phyloP scores from a whole-genome alignment of 768 basidiomycete species.

The Russula sp. region DNA sequence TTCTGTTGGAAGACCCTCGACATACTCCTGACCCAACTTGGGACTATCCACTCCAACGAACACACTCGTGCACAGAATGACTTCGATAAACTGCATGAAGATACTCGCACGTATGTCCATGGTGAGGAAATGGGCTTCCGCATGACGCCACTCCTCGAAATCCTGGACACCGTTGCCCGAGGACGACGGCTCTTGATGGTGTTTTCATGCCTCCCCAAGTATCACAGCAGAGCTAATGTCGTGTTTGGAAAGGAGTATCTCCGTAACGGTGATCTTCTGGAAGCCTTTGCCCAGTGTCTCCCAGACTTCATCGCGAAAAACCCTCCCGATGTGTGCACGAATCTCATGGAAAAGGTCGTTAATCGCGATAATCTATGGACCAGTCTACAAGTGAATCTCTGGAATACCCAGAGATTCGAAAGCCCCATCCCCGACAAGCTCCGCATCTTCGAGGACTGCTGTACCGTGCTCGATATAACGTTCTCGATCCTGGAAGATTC shows the following conservation, averaged over 20 bases:
- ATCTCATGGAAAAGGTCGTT: slow-evolving; percentile 8
- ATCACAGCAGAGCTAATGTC: background rate
- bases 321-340: background rate
- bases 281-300: slow-evolving; percentile 13
- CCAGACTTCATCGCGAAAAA: background rate
- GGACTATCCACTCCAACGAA: background rate
- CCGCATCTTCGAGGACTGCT: slow-evolving; percentile 7
- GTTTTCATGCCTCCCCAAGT: background rate
- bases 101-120: background rate
- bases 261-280: background rate
- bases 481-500: slow-evolving; percentile 10
- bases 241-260: slow-evolving; percentile 11
- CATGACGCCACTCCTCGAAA: slow-evolving; percentile 10
- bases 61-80: background rate
- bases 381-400: slow-evolving; percentile 11
- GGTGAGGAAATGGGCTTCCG: slow-evolving; percentile 1
- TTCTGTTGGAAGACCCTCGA: slow-evolving; percentile 18
- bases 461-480: slow-evolving; percentile 12
- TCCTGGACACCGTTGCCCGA: slow-evolving; percentile 9
- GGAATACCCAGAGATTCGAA: slow-evolving; percentile 1
- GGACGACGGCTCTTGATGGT: background rate
- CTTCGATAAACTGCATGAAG: background rate
- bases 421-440: slow-evolving; percentile 12
- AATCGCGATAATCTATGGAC: slow-evolving; percentile 14
- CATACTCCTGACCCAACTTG: slow-evolving; percentile 8